phyloP scores from a whole-genome alignment of 2,329 filamentous ascomycete species.

The Paraphaeosphaeria minitans region DNA sequence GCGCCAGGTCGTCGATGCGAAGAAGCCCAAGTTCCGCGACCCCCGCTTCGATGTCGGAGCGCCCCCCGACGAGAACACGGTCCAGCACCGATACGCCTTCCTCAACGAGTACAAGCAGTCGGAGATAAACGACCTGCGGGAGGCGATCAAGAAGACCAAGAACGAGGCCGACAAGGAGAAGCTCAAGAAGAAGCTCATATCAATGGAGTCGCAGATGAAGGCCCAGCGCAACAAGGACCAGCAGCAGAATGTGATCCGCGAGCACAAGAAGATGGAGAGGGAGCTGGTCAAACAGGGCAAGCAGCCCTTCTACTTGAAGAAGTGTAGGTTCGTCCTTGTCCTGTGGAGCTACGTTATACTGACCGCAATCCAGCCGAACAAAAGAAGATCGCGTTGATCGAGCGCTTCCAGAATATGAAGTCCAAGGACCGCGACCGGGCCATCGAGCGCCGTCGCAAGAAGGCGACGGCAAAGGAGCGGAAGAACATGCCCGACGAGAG shows the following conservation, averaged over 20 bases:
- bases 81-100: slow-evolving; percentile 81
- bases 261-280: slow-evolving; percentile 83
- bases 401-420: slow-evolving; percentile 83
- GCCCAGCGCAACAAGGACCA: slow-evolving; percentile 72
- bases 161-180: slow-evolving; percentile 68
- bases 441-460: slow-evolving; percentile 88
- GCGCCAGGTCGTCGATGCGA: slow-evolving; percentile 70
- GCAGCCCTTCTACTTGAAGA: slow-evolving; percentile 91
- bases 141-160: slow-evolving; percentile 70
- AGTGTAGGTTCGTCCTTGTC: slow-evolving; percentile 49
- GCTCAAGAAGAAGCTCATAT: slow-evolving; percentile 74
- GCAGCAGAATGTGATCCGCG: slow-evolving; percentile 69
- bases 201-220: slow-evolving; percentile 79
- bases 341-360: slow-evolving; percentile 16
- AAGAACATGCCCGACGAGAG: slow-evolving; percentile 59
- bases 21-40: slow-evolving; percentile 70
- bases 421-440: slow-evolving; percentile 81
- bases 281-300: slow-evolving; percentile 86
- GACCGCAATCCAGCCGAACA: slow-evolving; percentile 65
- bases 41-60: slow-evolving; percentile 80
- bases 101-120: slow-evolving; percentile 81
- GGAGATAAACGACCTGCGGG: slow-evolving; percentile 79
- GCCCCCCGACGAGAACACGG: slow-evolving; percentile 60
- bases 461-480: slow-evolving; percentile 83
- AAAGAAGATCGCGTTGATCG: slow-evolving; percentile 81